Evolutionary conservation across 192 early-diverging fungal genomes (phyloP).

Genomic region (Gigaspora rosea): DNA sequence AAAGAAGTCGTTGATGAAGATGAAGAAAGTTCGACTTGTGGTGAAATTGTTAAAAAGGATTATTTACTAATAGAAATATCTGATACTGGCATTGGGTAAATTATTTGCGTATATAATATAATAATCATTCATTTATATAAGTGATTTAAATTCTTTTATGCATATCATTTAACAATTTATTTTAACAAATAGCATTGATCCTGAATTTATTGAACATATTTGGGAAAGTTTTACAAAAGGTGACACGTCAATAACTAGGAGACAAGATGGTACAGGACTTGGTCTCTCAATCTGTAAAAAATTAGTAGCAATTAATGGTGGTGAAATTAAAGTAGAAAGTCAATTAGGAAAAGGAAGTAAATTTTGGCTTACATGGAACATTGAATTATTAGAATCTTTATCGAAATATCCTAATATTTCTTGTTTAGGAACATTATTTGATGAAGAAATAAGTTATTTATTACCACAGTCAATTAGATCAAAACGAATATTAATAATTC

Average conservation of each 20-base stretch:
- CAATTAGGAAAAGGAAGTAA: slow-evolving; percentile 62
- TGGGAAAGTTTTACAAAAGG: slow-evolving; percentile 75
- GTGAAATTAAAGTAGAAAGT: slow-evolving; percentile 67
- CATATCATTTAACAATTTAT: slow-evolving; percentile 43
- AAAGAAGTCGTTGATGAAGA: background rate
- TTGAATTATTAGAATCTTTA: background rate
- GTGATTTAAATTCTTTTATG: background rate
- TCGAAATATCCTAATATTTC: slow-evolving; percentile 29
- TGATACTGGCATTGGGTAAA: slow-evolving; percentile 71
- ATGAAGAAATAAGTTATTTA: slow-evolving; percentile 5
- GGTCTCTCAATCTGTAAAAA: slow-evolving; percentile 77
- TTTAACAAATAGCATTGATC: slow-evolving; percentile 47
- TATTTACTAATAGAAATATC: slow-evolving; percentile 57
- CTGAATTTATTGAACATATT: slow-evolving; percentile 52
- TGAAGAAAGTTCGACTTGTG: no score
- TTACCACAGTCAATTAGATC: slow-evolving; percentile 24
- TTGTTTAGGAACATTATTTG: background rate
- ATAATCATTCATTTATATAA: background rate
- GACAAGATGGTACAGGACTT: slow-evolving; percentile 77
- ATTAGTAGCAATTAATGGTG: slow-evolving; percentile 71
- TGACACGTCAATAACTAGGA: slow-evolving; percentile 66
- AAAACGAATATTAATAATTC: slow-evolving; percentile 31
- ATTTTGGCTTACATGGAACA: slow-evolving; percentile 64
- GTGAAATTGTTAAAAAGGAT: slow-evolving; percentile 19
- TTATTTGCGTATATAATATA: background rate